Evolutionary conservation across 176 grass and related monocot species (phyloP), one percentile per base, ranked within the genome.

Genomic region (Elaeis guineensis): DNA sequence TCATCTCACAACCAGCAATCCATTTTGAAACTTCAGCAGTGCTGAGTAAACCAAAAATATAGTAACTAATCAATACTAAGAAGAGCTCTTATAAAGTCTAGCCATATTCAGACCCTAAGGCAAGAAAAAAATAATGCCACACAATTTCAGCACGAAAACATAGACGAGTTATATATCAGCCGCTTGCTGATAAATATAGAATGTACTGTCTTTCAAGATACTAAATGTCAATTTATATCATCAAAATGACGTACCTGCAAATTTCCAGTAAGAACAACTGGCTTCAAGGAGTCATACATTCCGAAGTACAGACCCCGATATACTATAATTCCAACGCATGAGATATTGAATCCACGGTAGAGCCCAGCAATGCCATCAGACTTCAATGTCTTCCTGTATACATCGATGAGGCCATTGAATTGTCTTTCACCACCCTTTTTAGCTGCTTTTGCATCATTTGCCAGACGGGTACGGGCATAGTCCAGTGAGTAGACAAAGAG

Each of bases 291-390:
- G 7, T 68, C 65, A 12, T 56, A 56, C 65, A 68, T 44, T 55
- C 65, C 65, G 1, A 68, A 68, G 65, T 56, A 68, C 4, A 68
- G 65, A 20, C 52, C 51, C 15, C 52, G 65, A 15, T 68, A 68
- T 5, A 68, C 65, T 16, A 67, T 67, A 55, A 68, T 56, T 6
- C 65, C 52, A 55, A 55, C 65, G 21, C 52, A 56, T 21, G 52
- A 68, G 54, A 68, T 56, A 16, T 68, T 68, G 39, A 68, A 68
- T 56, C 65, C 25, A 21, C 65, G 54, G 7, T 68, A 55, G 9
- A 68, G 65, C 5, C 65, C 65, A 55, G 65, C 52, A 35, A 68
- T 68, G 26, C 65, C 65, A 68, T 68, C 65, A 3, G 65, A 56
- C 18, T 16, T 18, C 49, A 68, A 4, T 17, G 65, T 68, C 65